These are phyloP conservation scores for Penicillium sp. DNA, from an alignment of 2,329 filamentous ascomycete genomes.

Conservation along the genomic window DNA sequence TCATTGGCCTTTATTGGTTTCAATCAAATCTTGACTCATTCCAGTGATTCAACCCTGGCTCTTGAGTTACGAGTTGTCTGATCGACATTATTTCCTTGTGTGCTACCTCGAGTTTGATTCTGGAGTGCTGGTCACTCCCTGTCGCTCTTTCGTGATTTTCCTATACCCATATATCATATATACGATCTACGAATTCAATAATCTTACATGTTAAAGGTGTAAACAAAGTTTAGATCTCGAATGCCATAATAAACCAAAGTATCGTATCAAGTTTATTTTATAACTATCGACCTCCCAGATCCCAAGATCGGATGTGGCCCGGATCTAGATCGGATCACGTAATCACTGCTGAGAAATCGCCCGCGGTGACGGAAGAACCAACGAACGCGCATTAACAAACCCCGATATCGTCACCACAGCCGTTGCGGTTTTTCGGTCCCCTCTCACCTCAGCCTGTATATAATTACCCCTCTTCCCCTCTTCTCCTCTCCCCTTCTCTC, in stretches of 20 bases:
- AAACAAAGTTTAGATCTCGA: background rate
- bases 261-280: background rate
- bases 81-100: background rate
- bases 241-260: background rate
- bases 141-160: slow-evolving; percentile 5
- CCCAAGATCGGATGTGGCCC: background rate
- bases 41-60: slow-evolving; percentile 4
- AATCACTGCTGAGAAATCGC: slow-evolving; percentile 13
- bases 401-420: slow-evolving; percentile 19
- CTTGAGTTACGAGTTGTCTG: slow-evolving; percentile 1
- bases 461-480: slow-evolving; percentile 11
- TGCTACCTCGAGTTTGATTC: background rate
- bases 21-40: background rate
- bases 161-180: slow-evolving; percentile 1
- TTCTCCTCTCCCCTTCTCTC: slow-evolving; percentile 16
- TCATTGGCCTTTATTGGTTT: background rate
- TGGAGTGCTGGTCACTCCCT: slow-evolving; percentile 3
- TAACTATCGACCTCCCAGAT: too few species aligned
- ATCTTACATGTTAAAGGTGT: background rate
- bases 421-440: slow-evolving; percentile 1
- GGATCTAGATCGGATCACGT: slow-evolving; percentile 16
- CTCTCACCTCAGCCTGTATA: slow-evolving; percentile 16
- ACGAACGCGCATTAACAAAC: slow-evolving; percentile 10
- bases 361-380: background rate
- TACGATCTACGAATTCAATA: background rate